Evolutionary conservation across 306 rosid species (phyloP).

Genomic region (Arachis hypogaea): DNA sequence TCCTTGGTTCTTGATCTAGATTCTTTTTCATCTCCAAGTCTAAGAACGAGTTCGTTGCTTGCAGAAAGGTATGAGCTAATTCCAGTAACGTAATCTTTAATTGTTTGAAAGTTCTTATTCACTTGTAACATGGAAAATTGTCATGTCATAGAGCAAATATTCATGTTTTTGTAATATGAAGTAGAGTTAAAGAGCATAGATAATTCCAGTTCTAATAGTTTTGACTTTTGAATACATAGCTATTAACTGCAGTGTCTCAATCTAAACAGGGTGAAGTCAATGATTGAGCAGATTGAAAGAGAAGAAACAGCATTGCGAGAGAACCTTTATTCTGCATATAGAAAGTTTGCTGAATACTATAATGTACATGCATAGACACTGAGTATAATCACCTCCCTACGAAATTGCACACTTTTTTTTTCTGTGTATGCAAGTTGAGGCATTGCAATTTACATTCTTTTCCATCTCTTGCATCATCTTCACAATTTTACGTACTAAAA

Average conservation of each 20-base stretch:
- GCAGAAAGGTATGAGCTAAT: slow-evolving; percentile 73
- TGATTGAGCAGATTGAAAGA: slow-evolving; percentile 84
- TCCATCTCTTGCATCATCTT: neutral
- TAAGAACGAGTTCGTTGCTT: slow-evolving; percentile 70
- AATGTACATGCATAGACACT: slow-evolving; percentile 53
- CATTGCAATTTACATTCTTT: neutral
- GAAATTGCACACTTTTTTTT: neutral
- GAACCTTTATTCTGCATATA: slow-evolving; percentile 81
- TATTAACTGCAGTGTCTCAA: slow-evolving; percentile 25
- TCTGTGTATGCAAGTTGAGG: neutral
- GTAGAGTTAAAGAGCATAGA: no score
- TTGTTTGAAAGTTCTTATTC: slow-evolving; percentile 18
- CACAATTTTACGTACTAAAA: slow-evolving; percentile 17
- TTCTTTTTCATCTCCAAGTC: slow-evolving; percentile 64
- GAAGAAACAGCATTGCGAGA: slow-evolving; percentile 84
- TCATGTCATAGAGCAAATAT: neutral
- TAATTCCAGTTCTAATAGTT: no score
- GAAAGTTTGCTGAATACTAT: slow-evolving; percentile 89
- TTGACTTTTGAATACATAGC: neutral
- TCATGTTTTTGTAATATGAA: no score
- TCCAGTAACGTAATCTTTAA: slow-evolving; percentile 10
- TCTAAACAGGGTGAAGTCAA: slow-evolving; percentile 74
- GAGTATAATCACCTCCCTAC: slow-evolving; percentile 30
- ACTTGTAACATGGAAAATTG: slow-evolving; percentile 23
- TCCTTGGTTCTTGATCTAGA: slow-evolving; percentile 51